These are phyloP conservation scores for Pyricularia pennisetigena DNA, from an alignment of 2,329 filamentous ascomycete species.

Conservation along the genomic window DNA sequence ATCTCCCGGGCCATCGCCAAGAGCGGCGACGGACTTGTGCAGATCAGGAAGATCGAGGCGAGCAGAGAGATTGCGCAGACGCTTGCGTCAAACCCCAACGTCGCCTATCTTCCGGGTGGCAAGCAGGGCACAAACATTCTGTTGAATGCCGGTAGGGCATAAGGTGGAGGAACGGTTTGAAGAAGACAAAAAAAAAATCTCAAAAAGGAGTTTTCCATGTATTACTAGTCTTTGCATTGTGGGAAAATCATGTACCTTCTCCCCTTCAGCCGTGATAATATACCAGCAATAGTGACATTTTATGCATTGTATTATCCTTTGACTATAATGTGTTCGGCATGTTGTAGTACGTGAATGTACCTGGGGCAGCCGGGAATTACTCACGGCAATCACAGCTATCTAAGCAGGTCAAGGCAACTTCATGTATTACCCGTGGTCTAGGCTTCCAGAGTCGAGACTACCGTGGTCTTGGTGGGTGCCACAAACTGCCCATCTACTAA, in stretches of 20 bases:
- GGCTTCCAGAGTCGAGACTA: not conserved
- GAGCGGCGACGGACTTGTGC: slow-evolving; percentile 83
- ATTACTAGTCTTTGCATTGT: slow-evolving; percentile 4
- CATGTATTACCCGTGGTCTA: not conserved
- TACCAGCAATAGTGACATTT: not conserved
- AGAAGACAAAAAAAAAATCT: not conserved
- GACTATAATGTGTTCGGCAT: not conserved
- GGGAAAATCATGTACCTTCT: slow-evolving; percentile 6
- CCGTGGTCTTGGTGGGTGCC: slow-evolving; percentile 18
- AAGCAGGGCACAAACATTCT: slow-evolving; percentile 51
- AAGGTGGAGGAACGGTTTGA: slow-evolving; percentile 1
- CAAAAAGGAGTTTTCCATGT: slow-evolving; percentile 5
- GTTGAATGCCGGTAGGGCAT: slow-evolving; percentile 39
- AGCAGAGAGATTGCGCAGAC: slow-evolving; percentile 92
- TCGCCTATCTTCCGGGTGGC: slow-evolving; percentile 83
- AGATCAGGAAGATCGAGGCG: slow-evolving; percentile 96
- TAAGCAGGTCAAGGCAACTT: not conserved
- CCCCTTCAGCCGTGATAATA: slow-evolving; percentile 5
- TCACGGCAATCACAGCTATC: not conserved
- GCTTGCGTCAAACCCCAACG: slow-evolving; percentile 82
- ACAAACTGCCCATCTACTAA: slow-evolving; percentile 39
- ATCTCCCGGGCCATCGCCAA: slow-evolving; percentile 83
- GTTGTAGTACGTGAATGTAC: not conserved
- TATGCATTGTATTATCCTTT: not conserved
- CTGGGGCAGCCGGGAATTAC: not conserved